Evolutionary conservation across 2,329 filamentous ascomycete species (phyloP).

Genomic region (Diatrype stigma): DNA sequence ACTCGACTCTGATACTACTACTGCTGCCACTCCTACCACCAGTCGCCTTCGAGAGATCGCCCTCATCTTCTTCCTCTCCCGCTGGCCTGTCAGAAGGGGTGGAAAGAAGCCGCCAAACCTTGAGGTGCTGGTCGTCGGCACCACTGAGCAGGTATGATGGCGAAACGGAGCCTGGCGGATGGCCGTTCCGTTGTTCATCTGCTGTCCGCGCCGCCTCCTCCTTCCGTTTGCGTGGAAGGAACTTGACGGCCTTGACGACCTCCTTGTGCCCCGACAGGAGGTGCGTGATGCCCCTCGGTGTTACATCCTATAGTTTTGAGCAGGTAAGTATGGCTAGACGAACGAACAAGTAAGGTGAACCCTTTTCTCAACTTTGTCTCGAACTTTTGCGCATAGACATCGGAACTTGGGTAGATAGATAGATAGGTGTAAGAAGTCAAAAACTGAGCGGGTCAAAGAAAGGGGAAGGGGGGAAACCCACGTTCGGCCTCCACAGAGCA

Average conservation of each 20-base stretch:
- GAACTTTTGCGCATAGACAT: too few species aligned
- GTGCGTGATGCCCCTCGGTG: constrained; percentile 54
- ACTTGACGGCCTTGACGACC: constrained; percentile 77
- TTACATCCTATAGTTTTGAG: constrained; percentile 21
- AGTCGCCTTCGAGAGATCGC: constrained; percentile 30
- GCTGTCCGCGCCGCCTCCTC: too few species aligned
- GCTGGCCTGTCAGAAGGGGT: too few species aligned
- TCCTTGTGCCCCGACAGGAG: constrained; percentile 75
- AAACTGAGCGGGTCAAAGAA: background rate
- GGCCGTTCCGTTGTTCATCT: background rate
- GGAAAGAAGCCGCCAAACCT: constrained; percentile 57
- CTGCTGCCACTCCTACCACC: too few species aligned
- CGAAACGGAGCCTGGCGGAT: constrained; percentile 26
- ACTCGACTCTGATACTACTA: constrained; percentile 14
- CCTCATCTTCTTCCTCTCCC: too few species aligned
- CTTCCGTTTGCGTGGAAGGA: constrained; percentile 49
- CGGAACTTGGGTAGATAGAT: background rate
- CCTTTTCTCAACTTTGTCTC: too few species aligned
- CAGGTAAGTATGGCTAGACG: too few species aligned
- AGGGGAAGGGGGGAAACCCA: constrained; percentile 37
- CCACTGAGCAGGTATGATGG: constrained; percentile 77
- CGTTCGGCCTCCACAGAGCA: constrained; percentile 78
- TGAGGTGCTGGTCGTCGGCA: constrained; percentile 73
- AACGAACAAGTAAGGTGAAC: too few species aligned
- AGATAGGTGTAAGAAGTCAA: background rate